Evolutionary conservation across 352 stramenopile genomes (phyloP).

Genomic region (Globisporangium cylindrosporum): DNA sequence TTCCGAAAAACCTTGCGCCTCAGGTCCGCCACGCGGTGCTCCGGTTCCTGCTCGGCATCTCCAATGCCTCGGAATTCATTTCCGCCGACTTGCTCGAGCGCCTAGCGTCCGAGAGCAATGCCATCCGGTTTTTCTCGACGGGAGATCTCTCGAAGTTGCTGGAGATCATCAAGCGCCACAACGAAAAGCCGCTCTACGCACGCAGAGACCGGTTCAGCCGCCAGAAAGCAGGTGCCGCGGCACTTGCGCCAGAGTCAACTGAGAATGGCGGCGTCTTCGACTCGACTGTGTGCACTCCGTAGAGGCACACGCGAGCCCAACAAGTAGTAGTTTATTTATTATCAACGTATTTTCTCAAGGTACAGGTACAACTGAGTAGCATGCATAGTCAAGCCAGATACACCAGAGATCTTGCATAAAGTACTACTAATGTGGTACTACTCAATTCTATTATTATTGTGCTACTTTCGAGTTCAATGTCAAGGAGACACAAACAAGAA

Average conservation of each 20-base stretch:
- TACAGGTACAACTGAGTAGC: too few species aligned
- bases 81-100: slow-evolving; percentile 2
- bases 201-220: slow-evolving; percentile 15
- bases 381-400: too few species aligned
- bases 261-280: not conserved
- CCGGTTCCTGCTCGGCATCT: slow-evolving; percentile 5
- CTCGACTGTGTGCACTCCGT: not conserved
- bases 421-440: too few species aligned
- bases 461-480: too few species aligned
- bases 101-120: slow-evolving; percentile 1
- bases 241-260: not conserved
- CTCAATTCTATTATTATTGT: too few species aligned
- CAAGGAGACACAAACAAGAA: too few species aligned
- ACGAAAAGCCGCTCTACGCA: slow-evolving; percentile 6
- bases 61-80: not conserved
- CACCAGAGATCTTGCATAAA: too few species aligned
- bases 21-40: slow-evolving; percentile 11
- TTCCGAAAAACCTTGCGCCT: not conserved
- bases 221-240: not conserved
- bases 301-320: not conserved
- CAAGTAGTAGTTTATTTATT: not conserved
- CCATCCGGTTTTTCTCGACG: slow-evolving; percentile 14
- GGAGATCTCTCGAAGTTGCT: slow-evolving; percentile 5
- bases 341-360: too few species aligned
- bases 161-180: slow-evolving; percentile 13